Evolutionary conservation across 805 yeast species (phyloP).

Genomic region (Ogataea henricii): DNA sequence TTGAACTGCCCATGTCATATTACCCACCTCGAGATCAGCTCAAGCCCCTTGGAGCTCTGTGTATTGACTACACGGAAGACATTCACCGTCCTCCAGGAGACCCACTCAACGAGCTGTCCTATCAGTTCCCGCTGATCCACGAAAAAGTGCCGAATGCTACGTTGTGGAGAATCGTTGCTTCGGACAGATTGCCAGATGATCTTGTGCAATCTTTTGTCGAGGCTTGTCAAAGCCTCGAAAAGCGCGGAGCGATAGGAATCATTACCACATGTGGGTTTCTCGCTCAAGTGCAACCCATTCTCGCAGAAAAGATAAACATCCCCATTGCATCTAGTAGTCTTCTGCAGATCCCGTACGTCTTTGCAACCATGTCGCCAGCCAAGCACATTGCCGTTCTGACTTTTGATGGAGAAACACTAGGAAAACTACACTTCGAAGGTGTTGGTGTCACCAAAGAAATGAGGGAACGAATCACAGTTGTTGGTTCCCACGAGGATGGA

Average conservation of each 20-base stretch:
- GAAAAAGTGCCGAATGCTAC: slow-evolving; percentile 2
- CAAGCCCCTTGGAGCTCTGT: slow-evolving; percentile 1
- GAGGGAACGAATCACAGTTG: neutral
- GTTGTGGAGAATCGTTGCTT: slow-evolving; percentile 2
- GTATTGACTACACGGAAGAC: slow-evolving; percentile 5
- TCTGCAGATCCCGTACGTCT: slow-evolving; percentile 1
- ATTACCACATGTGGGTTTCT: slow-evolving; percentile 3
- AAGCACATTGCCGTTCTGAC: slow-evolving; percentile 2
- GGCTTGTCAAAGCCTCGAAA: slow-evolving; percentile 1
- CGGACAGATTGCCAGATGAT: neutral
- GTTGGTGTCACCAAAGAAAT: neutral
- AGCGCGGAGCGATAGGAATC: slow-evolving; percentile 2
- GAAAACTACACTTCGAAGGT: slow-evolving; percentile 1
- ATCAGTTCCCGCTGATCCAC: slow-evolving; percentile 2
- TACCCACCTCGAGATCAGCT: slow-evolving; percentile 5
- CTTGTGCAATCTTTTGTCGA: slow-evolving; percentile 1
- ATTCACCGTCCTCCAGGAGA: slow-evolving; percentile 6
- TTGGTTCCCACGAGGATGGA: slow-evolving; percentile 3
- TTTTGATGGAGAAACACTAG: neutral
- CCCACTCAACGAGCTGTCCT: slow-evolving; percentile 2
- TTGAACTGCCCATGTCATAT: neutral
- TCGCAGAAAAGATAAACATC: neutral
- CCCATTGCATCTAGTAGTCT: slow-evolving; percentile 4
- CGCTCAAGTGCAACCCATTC: slow-evolving; percentile 1
- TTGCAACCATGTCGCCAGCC: neutral